Base-by-base conservation (phyloP, 176 grass and related monocot genomes). In the Cenchrus fungigraminus region DNA sequence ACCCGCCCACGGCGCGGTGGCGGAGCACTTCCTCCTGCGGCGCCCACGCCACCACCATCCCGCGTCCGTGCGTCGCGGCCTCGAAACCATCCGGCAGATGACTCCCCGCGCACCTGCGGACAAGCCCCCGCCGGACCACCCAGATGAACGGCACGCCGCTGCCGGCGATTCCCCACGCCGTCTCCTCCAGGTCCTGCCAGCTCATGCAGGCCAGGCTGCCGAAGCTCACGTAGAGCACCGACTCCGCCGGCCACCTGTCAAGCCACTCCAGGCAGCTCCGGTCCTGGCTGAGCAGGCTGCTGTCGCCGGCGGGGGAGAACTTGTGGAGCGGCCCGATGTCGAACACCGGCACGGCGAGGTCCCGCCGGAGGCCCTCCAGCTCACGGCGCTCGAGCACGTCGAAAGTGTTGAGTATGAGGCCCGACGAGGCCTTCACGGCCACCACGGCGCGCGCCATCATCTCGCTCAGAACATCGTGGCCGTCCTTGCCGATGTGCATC, bases 21-120 rank as follows among this genome's bases (percentile, higher is more conserved):
- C 78, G 58, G 34, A 90, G 85, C 43, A 88, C 91, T 25, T 93
- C 88, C 60, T 90, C 76, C 85, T 93, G 91, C 60, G 91, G 91
- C 31, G 88, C 91, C 88, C 91, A 93, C 25, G 15, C 22, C 29
- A 90, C 85, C 6, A 93, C 76, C 65, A 44, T n/a, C 1, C 88
- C 91, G 25, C 80, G 88, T 17, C 63, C 80, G 2, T 76, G 12
- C 40, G 76, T 71, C 56, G 37, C 84, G 3, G 14, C 84, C 55
- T 84, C 80, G 46, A 86, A 88, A 49, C 69, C 79, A 0, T 84
- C 63, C 6, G 76, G 71, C 14, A 2, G 15, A 1, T 20, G 57
- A n/a, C 2, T 20, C 22, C 22, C 37, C 20, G 9, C 58, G 8
- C 17, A 4, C 0, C 83, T 50, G 70, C 3, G 9, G 9, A 88